Evolutionary conservation across 306 rosid species (phyloP).

Genomic region (Medicago lupulina): DNA sequence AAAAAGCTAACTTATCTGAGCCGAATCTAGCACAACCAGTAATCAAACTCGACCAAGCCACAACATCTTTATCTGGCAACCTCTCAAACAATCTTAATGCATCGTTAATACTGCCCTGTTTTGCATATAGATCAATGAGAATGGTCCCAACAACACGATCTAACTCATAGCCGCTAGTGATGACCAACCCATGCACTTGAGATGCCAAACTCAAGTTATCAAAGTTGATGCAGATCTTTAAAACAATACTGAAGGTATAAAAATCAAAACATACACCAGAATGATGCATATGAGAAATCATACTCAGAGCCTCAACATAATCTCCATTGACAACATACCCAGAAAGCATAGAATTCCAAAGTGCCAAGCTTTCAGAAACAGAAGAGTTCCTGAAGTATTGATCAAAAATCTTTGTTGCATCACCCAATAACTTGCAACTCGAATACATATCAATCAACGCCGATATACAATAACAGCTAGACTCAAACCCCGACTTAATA

Average conservation of each 20-base stretch:
- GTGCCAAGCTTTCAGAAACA: slow-evolving; percentile 57
- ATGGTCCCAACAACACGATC: slow-evolving; percentile 80
- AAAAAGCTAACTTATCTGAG: slow-evolving; percentile 54
- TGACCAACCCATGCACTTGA: slow-evolving; percentile 82
- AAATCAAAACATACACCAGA: slow-evolving; percentile 64
- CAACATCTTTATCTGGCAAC: slow-evolving; percentile 66
- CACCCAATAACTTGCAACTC: slow-evolving; percentile 56
- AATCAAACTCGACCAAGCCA: slow-evolving; percentile 90
- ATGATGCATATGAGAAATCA: slow-evolving; percentile 58
- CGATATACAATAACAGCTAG: slow-evolving; percentile 62
- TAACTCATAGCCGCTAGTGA: slow-evolving; percentile 65
- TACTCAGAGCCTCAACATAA: slow-evolving; percentile 54
- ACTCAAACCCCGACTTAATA: slow-evolving; percentile 68
- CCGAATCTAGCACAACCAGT: slow-evolving; percentile 76
- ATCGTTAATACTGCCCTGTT: slow-evolving; percentile 55
- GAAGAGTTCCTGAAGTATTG: slow-evolving; percentile 43
- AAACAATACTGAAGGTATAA: slow-evolving; percentile 69
- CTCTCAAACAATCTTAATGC: slow-evolving; percentile 68
- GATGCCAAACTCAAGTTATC: slow-evolving; percentile 55
- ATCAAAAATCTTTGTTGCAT: slow-evolving; percentile 62
- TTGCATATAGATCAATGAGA: slow-evolving; percentile 66
- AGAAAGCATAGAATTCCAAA: slow-evolving; percentile 87
- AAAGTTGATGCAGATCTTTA: slow-evolving; percentile 71
- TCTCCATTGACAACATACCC: slow-evolving; percentile 64
- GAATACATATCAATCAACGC: slow-evolving; percentile 90